phyloP scores from a whole-genome alignment of 2,329 filamentous ascomycete species.

The Alternaria dauci region DNA sequence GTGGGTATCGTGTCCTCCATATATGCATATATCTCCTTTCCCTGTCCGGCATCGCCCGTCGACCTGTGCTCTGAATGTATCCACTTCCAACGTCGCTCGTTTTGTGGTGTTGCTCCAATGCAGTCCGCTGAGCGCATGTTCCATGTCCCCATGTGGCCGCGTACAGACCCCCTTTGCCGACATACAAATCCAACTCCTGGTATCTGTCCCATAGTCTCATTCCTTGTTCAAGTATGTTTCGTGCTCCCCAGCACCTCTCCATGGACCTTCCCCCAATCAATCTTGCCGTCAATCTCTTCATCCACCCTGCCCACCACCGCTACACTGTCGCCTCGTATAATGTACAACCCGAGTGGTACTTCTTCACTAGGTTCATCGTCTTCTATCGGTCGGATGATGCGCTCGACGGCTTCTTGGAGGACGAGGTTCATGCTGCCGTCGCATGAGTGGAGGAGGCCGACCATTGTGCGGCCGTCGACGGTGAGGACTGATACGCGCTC shows the following conservation, averaged over 20 bases:
- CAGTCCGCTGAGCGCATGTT: not conserved
- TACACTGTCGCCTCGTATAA: conserved; percentile 94
- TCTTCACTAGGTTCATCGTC: conserved; percentile 82
- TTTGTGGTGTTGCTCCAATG: not conserved
- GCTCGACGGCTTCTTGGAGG: conserved; percentile 81
- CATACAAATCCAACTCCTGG: not conserved
- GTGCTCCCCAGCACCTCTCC: conserved; percentile 84
- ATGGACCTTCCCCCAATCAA: conserved; percentile 91
- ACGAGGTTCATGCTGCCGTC: conserved; percentile 96
- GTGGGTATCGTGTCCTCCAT: conserved; percentile 27
- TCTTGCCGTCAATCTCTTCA: conserved; percentile 85
- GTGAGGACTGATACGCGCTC: conserved; percentile 94
- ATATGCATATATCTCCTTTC: conserved; percentile 6
- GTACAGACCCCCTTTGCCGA: not conserved
- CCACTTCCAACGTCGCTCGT: not conserved
- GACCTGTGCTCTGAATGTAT: not conserved
- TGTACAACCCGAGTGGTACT: conserved; percentile 84
- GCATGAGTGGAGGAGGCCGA: conserved; percentile 81
- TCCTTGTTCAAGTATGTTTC: conserved; percentile 66
- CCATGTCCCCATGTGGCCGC: not conserved
- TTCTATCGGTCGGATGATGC: conserved; percentile 86
- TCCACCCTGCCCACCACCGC: conserved; percentile 89
- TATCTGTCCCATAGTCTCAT: not conserved
- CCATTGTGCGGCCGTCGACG: conserved; percentile 82
- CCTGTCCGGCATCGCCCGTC: not conserved